Conservation (phyloP, 1,284 basidiomycete species). For the Marasmius oreades region DNA sequence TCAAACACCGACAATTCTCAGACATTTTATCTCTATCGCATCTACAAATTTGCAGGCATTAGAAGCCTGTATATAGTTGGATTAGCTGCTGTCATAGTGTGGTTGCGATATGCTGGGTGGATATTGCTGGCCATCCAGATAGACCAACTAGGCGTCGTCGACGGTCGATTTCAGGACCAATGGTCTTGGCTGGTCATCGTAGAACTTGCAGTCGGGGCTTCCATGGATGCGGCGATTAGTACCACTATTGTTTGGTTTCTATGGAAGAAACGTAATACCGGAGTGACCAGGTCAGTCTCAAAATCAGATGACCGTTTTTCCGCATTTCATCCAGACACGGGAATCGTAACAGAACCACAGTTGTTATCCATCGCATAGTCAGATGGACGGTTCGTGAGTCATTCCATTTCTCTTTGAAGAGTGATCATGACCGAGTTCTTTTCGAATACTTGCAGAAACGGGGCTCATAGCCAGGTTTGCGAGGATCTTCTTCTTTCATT, state of each 20-base stretch:
- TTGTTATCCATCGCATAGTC: constrained; percentile 2
- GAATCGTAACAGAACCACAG: not conserved
- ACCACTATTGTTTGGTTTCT: constrained; percentile 7
- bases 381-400: constrained; percentile 9
- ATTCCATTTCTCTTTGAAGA: not conserved
- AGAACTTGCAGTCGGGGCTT: constrained; percentile 1
- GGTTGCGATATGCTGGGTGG: constrained; percentile 7
- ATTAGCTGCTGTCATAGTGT: not conserved
- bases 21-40: constrained; percentile 8
- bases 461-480: constrained; percentile 6
- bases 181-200: constrained; percentile 8
- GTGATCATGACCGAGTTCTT: no score
- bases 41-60: constrained; percentile 5
- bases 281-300: not conserved
- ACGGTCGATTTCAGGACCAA: constrained; percentile 1
- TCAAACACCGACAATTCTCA: not conserved
- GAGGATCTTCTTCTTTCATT: not conserved
- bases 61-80: not conserved
- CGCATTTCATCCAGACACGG: not conserved
- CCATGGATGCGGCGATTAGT: constrained; percentile 5
- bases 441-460: not conserved
- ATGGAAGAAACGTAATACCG: not conserved
- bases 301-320: not conserved
- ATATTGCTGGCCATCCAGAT: constrained; percentile 1
- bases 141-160: not conserved